Percentiles rank a stretch among this genome's conserved stretches.
Evolutionary conservation across 371 early-diverging fungal species (phyloP).

Genomic region (Smittium culicis): DNA sequence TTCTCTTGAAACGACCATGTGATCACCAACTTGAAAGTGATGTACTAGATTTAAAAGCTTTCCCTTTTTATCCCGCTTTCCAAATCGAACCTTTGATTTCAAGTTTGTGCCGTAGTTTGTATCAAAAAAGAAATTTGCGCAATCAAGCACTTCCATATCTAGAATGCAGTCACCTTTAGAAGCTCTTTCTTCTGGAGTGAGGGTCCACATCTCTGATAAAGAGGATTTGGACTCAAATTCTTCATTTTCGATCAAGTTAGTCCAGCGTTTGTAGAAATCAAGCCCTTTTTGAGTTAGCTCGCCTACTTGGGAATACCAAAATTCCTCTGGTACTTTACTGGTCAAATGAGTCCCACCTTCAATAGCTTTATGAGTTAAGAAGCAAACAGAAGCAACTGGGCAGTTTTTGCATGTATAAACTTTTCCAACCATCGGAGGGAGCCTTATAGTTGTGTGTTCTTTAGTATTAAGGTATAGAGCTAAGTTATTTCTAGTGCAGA

Average conservation of each 20-base stretch:
- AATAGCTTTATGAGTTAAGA: constrained; percentile 28
- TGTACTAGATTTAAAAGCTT: constrained; percentile 17
- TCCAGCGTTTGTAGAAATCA: constrained; percentile 68
- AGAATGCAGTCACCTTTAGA: constrained; percentile 20
- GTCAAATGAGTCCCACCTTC: constrained; percentile 54
- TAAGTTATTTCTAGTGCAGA: constrained; percentile 61
- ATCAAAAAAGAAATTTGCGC: not conserved
- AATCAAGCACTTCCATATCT: constrained; percentile 15
- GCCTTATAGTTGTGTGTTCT: not conserved
- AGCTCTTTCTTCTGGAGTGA: constrained; percentile 40
- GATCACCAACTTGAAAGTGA: constrained; percentile 58
- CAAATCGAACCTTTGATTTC: constrained; percentile 15
- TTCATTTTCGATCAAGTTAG: constrained; percentile 56
- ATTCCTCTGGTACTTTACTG: constrained; percentile 22
- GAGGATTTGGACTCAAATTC: constrained; percentile 52
- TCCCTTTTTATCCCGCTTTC: constrained; percentile 17
- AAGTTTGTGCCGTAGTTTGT: constrained; percentile 6
- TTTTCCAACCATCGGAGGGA: constrained; percentile 59
- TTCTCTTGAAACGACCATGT: constrained; percentile 66
- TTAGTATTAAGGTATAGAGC: constrained; percentile 34
- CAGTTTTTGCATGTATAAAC: constrained; percentile 58
- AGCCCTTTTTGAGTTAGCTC: constrained; percentile 44
- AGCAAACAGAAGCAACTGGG: constrained; percentile 45
- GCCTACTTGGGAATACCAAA: constrained; percentile 24
- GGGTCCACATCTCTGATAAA: constrained; percentile 69